Evolutionary conservation across 305 asterid species (phyloP), one percentile per base, ranked within the genome.

Genomic region (Nicotiana rustica): DNA sequence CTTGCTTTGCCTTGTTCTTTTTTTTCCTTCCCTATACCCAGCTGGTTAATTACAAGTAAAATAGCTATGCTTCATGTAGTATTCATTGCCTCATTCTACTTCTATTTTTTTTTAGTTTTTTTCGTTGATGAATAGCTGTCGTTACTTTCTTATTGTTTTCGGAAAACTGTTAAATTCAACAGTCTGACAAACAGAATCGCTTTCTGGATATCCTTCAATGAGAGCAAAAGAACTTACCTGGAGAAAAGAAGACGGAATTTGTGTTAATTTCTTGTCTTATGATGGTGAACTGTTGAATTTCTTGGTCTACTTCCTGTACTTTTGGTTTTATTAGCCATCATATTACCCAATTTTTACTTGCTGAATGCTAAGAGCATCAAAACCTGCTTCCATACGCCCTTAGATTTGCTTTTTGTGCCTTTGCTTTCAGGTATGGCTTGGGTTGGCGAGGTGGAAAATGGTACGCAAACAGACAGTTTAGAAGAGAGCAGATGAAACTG

Each of bases 401-500:
- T 75, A 52, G 5, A 75, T 75, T 2, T 75, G 10, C 49, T 52
- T 29, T 52, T 75, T 29, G 47, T 55, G n/a, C 36, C 67, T 68
- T 33, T 38, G 56, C 56, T 44, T 89, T 83, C 91, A 95, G 98
- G 84, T 95, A 90, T 56, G 85, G 91, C 59, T 88, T 93, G 88
- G 99, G 99, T 66, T 95, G 97, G 98, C 93, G 97, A 5, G 93
- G 99, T 21, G 98, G 98, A 80, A 91, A 87, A 78, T 92, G 97
- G 99, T 95, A 85, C 41, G 83, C 92, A 38, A 86, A 87, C 86
- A 86, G 93, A 60, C 90, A 85, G 87, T 87, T 90, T 73, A 79
- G 93, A 82, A 91, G 82, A 87, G 97, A 95, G 83, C 98, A 95
- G 86, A 88, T 89, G 97, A 95, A 90, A 83, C 84, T 90, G 66